These are phyloP conservation scores for Diaporthe longicolla DNA, from an alignment of 2,329 filamentous ascomycete genomes.

Conservation along the genomic window DNA sequence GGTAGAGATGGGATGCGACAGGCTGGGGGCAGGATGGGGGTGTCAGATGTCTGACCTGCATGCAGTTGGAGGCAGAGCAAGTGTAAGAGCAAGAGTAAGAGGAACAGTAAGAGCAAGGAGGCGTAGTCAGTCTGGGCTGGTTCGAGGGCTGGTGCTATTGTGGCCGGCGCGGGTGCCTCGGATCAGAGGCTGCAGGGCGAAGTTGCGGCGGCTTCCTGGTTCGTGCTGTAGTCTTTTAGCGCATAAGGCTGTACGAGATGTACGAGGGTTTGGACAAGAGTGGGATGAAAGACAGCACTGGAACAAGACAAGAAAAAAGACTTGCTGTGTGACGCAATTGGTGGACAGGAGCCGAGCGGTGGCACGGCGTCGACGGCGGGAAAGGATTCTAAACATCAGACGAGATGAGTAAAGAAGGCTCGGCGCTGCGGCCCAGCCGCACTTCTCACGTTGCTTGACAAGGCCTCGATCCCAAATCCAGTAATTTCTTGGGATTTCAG, in stretches of 20 bases:
- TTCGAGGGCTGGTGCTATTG: conserved; percentile 1
- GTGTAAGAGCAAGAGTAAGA: too few species aligned
- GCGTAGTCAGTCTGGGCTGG: conserved; percentile 18
- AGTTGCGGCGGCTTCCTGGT: background rate
- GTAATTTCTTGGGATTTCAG: background rate
- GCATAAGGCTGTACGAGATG: background rate
- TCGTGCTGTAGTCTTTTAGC: background rate
- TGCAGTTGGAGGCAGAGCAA: background rate
- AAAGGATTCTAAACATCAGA: conserved; percentile 20
- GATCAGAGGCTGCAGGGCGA: conserved; percentile 19
- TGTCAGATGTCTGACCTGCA: conserved; percentile 31
- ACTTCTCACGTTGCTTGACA: background rate
- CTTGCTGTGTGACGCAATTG: conserved; percentile 31
- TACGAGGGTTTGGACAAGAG: background rate
- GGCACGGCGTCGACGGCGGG: background rate
- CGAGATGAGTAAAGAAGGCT: conserved; percentile 16
- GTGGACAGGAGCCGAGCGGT: background rate
- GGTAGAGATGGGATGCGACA: conserved; percentile 2
- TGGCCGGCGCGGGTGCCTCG: conserved; percentile 23
- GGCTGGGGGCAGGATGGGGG: conserved; percentile 16
- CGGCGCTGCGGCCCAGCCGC: conserved; percentile 15
- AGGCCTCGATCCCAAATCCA: background rate
- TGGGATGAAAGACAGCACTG: background rate
- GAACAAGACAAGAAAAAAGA: background rate
- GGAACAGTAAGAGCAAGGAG: background rate